phyloP scores from a whole-genome alignment of 345 rosid genomes.

The Eucalyptus shirleyi region DNA sequence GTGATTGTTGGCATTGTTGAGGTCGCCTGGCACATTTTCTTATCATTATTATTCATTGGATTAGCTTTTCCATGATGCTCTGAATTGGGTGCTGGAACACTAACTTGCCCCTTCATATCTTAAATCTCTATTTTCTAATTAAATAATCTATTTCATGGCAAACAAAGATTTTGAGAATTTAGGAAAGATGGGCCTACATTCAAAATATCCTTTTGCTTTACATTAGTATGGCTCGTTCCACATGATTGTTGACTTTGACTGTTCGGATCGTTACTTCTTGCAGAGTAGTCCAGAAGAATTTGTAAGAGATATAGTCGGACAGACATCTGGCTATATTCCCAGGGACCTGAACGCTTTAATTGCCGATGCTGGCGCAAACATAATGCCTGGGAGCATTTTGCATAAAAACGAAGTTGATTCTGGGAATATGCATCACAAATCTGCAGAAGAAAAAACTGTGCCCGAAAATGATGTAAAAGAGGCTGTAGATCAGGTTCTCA shows the following conservation, averaged over 20 bases:
- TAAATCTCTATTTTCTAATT: neutral
- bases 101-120: neutral
- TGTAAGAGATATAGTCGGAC: conserved; percentile 70
- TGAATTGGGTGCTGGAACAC: neutral
- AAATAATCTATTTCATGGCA: neutral
- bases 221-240: neutral
- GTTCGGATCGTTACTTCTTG: conserved; percentile 12
- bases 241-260: conserved; percentile 3
- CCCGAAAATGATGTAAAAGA: conserved; percentile 10
- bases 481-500: conserved; percentile 9
- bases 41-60: neutral
- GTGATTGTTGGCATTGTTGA: neutral
- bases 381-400: conserved; percentile 27
- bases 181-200: neutral
- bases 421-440: conserved; percentile 6
- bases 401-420: conserved; percentile 14
- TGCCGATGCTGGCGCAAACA: conserved; percentile 83
- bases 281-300: conserved; percentile 57
- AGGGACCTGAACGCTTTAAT: conserved; percentile 76
- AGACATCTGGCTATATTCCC: conserved; percentile 92
- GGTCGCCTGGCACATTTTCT: neutral
- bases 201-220: neutral
- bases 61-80: neutral
- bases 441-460: conserved; percentile 10
- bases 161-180: neutral